Percentiles rank a stretch among this genome's conserved stretches.
phyloP scores from a whole-genome alignment of 2,329 filamentous ascomycete genomes.

The Cephalotrichum gorgonifer region DNA sequence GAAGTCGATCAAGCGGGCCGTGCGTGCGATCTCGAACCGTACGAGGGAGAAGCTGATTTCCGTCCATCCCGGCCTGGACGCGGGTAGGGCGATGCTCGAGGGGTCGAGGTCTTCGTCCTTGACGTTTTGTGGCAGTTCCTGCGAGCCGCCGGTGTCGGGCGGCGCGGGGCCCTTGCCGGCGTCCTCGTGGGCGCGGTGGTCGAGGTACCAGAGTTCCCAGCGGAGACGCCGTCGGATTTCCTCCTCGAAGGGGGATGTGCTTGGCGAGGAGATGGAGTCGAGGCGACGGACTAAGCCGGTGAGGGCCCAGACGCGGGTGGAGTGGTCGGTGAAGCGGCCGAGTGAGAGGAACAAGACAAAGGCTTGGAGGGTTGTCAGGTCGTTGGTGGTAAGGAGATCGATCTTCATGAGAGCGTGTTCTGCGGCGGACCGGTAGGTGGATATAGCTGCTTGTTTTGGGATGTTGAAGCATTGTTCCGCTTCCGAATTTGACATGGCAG shows the following conservation, averaged over 20 bases:
- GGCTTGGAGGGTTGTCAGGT: background rate
- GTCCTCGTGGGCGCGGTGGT: background rate
- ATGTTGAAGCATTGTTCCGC: background rate
- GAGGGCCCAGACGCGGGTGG: background rate
- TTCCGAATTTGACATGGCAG: background rate
- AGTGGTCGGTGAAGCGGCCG: background rate
- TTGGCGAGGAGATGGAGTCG: background rate
- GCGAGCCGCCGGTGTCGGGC: background rate
- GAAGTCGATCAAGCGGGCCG: background rate
- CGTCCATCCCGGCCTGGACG: background rate
- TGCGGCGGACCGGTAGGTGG: background rate
- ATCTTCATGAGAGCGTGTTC: background rate
- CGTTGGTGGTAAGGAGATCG: background rate
- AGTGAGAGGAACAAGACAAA: background rate
- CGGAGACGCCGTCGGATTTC: constrained; percentile 1
- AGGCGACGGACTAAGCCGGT: background rate
- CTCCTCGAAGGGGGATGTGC: background rate
- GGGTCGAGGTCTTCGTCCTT: background rate
- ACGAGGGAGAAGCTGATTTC: background rate
- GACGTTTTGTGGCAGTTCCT: background rate
- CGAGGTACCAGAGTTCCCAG: constrained; percentile 2
- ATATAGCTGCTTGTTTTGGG: background rate
- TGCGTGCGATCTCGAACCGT: background rate
- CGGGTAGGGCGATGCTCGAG: background rate
- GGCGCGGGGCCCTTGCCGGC: background rate